Evolutionary conservation across 352 stramenopile genomes (phyloP).

Genomic region (Phytophthora pinifolia): DNA sequence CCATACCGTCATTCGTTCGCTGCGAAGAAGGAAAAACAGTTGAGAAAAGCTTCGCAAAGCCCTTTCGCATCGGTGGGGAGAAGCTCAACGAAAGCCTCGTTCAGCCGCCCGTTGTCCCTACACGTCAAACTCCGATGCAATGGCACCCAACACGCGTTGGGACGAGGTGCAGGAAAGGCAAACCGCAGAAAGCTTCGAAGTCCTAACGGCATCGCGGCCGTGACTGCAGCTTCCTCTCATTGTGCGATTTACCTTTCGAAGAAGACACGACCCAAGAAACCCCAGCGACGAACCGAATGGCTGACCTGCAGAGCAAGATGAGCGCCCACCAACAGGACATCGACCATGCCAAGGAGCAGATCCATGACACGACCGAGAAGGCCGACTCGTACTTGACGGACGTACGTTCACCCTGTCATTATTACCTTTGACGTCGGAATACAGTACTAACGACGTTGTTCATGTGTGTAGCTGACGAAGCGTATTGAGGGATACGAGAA

Average conservation of each 20-base stretch:
- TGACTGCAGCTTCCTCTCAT: conserved; percentile 9
- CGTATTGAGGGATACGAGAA: conserved; percentile 55
- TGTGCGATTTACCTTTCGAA: conserved; percentile 30
- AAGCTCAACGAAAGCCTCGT: conserved; percentile 8
- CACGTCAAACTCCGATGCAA: conserved; percentile 8
- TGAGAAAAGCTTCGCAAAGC: conserved; percentile 12
- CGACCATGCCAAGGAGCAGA: conserved; percentile 48
- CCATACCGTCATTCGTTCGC: too few relatives aligned
- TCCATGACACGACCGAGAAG: conserved; percentile 51
- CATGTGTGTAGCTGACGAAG: conserved; percentile 42
- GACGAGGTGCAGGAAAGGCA: conserved; percentile 21
- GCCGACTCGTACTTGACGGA: conserved; percentile 54
- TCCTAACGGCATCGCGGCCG: conserved; percentile 11
- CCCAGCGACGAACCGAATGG: conserved; percentile 10
- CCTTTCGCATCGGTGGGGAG: conserved; percentile 15
- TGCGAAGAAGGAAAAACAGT: conserved; percentile 9
- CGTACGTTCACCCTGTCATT: conserved; percentile 16
- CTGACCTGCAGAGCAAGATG: conserved; percentile 42
- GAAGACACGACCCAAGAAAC: conserved; percentile 12
- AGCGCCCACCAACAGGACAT: conserved; percentile 40
- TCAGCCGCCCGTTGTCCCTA: conserved; percentile 14
- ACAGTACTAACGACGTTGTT: not conserved
- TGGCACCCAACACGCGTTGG: conserved; percentile 28
- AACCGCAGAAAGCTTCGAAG: conserved; percentile 16
- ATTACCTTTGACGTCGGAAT: not conserved